Base-by-base conservation (phyloP, 441 rosid species). In the Bruguiera hainesii region DNA sequence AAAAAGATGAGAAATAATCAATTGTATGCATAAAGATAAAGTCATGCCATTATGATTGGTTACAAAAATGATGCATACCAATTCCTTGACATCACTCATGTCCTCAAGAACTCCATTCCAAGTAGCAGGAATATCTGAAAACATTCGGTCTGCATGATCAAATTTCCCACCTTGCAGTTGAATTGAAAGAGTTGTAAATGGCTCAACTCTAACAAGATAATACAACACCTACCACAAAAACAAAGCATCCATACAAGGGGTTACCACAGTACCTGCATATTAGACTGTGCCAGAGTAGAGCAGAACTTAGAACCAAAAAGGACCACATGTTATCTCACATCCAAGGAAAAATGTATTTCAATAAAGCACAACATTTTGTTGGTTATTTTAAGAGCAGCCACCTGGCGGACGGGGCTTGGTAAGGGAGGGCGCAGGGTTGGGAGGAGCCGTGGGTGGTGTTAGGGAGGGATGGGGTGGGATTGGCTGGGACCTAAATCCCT, bases 81-180 rank as follows among this genome's bases (percentile, higher is more conserved):
- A 79, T 83, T 96, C 99, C 82, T 96, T 96, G 73, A 96, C 97
- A 80, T 96, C 98, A 79, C 98, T 96, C 97, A 89, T 96, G 79
- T 96, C 99, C 78, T 96, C 98, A n/a, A 88, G 81, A 74, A 96
- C 89, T 65, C 99, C 98, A 81, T 93, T 83, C 99, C 99, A 96
- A 51, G 99, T 91, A 75, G 87, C 90, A 77, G 89, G 79, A 75
- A 96, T 69, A 74, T 96, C 98, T 48, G 82, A 93, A 88, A 96
- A 96, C 99, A 96, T 81, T 75, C 98, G 80, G 71, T 96, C 98
- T 69, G 98, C 99, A 79, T 96, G 99, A 81, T 93, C 99, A 76
- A 93, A 93, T 83, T 93, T 93, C 74, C 98, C 98, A 78, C 98
- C 99, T 96, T 96, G 99, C 72, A 96, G 85, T 82, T 96, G 98